A percentile compares a stretch with the other conserved stretches of the same genome.
Conservation (phyloP, 306 rosid species). For the Alnus rubra region DNA sequence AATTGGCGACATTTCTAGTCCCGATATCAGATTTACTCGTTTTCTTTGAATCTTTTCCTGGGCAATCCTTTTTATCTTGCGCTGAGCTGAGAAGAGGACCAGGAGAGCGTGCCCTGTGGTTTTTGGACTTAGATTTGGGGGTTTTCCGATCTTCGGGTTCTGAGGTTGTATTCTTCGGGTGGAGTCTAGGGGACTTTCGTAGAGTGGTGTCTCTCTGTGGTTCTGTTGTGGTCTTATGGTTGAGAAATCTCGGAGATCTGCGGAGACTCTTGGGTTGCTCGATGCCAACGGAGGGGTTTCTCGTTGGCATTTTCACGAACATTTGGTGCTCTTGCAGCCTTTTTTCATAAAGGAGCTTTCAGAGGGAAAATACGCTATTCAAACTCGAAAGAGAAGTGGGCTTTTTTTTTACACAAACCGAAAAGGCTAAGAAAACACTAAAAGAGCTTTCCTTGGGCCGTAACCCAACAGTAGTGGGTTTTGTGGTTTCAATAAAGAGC, state of each 20-base stretch:
- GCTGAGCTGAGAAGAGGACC: background rate
- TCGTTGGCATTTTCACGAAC: constrained; percentile 58
- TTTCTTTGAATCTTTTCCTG: constrained; percentile 17
- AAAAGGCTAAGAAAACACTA: background rate
- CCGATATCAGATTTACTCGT: constrained; percentile 10
- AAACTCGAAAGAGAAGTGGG: constrained; percentile 4
- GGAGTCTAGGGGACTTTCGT: constrained; percentile 30
- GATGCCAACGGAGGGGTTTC: constrained; percentile 26
- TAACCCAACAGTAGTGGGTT: too few species aligned
- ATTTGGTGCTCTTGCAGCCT: constrained; percentile 19
- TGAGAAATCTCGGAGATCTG: constrained; percentile 56
- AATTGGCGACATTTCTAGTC: constrained; percentile 2
- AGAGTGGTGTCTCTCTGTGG: constrained; percentile 4
- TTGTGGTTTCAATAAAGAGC: background rate
- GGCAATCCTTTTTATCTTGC: constrained; percentile 2
- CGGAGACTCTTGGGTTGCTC: constrained; percentile 36
- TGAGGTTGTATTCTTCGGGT: background rate
- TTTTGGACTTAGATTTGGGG: constrained; percentile 20
- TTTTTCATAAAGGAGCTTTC: background rate
- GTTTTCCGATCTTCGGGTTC: constrained; percentile 18
- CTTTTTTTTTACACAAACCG: background rate
- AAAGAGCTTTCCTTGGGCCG: background rate
- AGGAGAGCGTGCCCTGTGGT: background rate
- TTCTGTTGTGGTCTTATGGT: background rate
- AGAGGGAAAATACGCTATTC: constrained; percentile 34